Evolutionary conservation across 495 filamentous ascomycete species (phyloP).

Genomic region (Glutinoglossum americanum): DNA sequence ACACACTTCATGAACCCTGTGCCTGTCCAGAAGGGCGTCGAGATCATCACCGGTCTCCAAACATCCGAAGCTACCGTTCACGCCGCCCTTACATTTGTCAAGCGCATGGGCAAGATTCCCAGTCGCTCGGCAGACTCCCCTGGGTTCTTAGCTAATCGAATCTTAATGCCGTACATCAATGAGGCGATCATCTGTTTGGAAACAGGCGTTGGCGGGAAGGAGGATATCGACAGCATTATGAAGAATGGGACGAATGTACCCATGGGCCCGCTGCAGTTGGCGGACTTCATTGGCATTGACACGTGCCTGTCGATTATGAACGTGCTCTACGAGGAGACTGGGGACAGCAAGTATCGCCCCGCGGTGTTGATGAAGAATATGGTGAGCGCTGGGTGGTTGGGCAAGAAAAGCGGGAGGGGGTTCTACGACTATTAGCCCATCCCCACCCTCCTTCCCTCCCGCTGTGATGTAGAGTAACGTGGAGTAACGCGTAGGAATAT

Average conservation of each 20-base stretch:
- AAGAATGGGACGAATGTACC: constrained; percentile 97
- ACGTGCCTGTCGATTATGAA: constrained; percentile 96
- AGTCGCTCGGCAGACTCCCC: constrained; percentile 74
- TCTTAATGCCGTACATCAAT: constrained; percentile 99
- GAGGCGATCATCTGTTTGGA: constrained; percentile 94
- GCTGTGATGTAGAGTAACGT: too few relatives aligned
- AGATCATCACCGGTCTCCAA: constrained; percentile 88
- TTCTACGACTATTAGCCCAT: constrained; percentile 59
- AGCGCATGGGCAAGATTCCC: constrained; percentile 81
- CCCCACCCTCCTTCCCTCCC: not conserved
- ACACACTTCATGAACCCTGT: constrained; percentile 99
- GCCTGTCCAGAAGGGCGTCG: constrained; percentile 88
- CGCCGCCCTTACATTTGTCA: constrained; percentile 68
- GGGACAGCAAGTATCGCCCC: constrained; percentile 87
- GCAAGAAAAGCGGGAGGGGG: constrained; percentile 92
- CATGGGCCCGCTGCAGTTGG: constrained; percentile 86
- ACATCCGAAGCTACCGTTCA: constrained; percentile 64
- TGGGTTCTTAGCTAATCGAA: constrained; percentile 89
- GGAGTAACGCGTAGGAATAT: too few relatives aligned
- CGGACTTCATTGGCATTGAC: constrained; percentile 94
- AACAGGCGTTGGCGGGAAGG: constrained; percentile 66
- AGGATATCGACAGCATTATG: constrained; percentile 94
- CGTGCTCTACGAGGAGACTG: constrained; percentile 76
- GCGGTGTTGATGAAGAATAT: constrained; percentile 71
- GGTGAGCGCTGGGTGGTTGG: constrained; percentile 96